A percentile compares a stretch with the other conserved stretches of the same genome.
phyloP scores from a whole-genome alignment of 2,329 filamentous ascomycete genomes.

The Aspergillus fumigatus region DNA sequence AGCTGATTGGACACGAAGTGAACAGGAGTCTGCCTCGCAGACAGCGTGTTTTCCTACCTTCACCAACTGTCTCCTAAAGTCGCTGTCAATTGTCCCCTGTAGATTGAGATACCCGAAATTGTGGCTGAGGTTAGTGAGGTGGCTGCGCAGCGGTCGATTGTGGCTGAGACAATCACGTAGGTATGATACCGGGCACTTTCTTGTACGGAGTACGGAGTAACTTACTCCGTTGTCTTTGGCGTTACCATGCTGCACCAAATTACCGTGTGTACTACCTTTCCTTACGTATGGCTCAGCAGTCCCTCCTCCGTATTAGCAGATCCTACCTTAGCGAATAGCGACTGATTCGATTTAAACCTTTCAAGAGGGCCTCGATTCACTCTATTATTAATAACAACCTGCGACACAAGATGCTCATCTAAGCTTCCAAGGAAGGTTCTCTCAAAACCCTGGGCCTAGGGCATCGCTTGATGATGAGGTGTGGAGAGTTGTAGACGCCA shows the following conservation, averaged over 20 bases:
- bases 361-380: neutral
- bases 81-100: slow-evolving; percentile 5
- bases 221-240: neutral
- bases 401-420: neutral
- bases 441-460: neutral
- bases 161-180: slow-evolving; percentile 1
- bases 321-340: neutral
- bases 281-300: neutral
- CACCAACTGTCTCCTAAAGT: neutral
- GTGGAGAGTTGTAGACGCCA: neutral
- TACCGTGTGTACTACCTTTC: neutral
- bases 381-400: neutral
- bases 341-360: neutral
- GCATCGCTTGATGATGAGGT: neutral
- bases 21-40: neutral
- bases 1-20: slow-evolving; percentile 1
- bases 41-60: neutral
- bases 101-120: slow-evolving; percentile 9
- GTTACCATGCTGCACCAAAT: neutral
- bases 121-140: slow-evolving; percentile 7
- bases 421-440: neutral
- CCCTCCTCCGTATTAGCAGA: neutral
- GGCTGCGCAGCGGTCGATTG: neutral
- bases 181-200: too few relatives aligned
- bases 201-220: neutral